Percentiles rank a stretch among this genome's conserved stretches.
These are phyloP conservation scores for Russula sp. DNA, from an alignment of 768 basidiomycete genomes.

Conservation along the genomic window DNA sequence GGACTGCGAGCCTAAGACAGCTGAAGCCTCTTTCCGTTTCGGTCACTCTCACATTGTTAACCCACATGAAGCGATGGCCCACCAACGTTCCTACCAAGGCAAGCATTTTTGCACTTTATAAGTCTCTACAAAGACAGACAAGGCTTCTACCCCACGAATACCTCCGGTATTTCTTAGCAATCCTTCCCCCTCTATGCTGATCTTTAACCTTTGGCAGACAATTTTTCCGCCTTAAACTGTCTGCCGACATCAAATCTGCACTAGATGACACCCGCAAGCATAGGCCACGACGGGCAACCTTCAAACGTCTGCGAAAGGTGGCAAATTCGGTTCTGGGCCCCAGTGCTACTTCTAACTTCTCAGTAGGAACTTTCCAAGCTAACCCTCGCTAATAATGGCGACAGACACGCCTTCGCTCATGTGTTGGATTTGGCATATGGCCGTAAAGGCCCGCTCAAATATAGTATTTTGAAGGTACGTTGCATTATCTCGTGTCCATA, in stretches of 20 bases:
- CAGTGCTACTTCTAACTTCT: conserved; percentile 7
- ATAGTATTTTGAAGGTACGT: conserved; percentile 65
- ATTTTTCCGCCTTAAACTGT: conserved; percentile 60
- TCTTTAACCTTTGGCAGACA: conserved; percentile 42
- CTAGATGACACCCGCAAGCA: conserved; percentile 37
- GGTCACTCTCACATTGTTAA: too few species aligned
- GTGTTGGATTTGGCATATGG: conserved; percentile 73
- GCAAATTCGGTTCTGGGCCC: not conserved
- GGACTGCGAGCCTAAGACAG: too few species aligned
- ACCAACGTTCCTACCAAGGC: conserved; percentile 8
- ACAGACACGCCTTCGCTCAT: conserved; percentile 49
- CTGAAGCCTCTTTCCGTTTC: not conserved
- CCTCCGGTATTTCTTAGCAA: conserved; percentile 41
- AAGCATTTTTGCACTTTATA: conserved; percentile 39
- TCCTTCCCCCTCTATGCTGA: not conserved
- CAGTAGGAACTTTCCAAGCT: conserved; percentile 54
- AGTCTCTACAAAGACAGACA: conserved; percentile 43
- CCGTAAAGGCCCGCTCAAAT: conserved; percentile 64
- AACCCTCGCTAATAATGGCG: conserved; percentile 51
- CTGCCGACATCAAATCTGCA: conserved; percentile 56
- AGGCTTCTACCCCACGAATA: conserved; percentile 45
- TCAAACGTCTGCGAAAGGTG: conserved; percentile 55
- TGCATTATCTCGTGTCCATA: conserved; percentile 4
- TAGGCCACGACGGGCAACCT: conserved; percentile 40
- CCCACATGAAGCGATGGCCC: not conserved